Evolutionary conservation across 192 early-diverging fungal species (phyloP).

Genomic region (Spizellomyces punctatus): DNA sequence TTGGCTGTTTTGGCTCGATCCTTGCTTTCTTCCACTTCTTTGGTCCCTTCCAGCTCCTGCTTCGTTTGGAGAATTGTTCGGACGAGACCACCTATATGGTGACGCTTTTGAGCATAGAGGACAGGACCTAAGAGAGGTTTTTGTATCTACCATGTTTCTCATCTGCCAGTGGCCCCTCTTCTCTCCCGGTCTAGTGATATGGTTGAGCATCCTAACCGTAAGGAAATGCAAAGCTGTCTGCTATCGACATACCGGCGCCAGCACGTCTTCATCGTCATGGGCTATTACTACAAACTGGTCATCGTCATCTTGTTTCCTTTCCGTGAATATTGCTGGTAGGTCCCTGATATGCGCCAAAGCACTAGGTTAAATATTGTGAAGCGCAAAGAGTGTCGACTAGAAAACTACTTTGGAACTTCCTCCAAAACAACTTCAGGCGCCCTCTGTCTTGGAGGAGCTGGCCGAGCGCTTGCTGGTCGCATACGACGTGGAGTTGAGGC

Average conservation of each 20-base stretch:
- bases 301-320: conserved; percentile 37
- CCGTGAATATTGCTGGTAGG: conserved; percentile 45
- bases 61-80: conserved; percentile 55
- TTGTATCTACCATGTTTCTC: conserved; percentile 43
- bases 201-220: background rate
- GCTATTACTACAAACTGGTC: conserved; percentile 54
- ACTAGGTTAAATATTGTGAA: background rate
- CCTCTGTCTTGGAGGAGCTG: conserved; percentile 53
- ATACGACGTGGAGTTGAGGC: conserved; percentile 36
- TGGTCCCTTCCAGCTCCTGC: conserved; percentile 39
- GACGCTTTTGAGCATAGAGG: background rate
- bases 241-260: conserved; percentile 1
- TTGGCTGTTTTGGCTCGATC: conserved; percentile 35
- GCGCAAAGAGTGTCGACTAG: background rate
- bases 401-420: conserved; percentile 28
- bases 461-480: conserved; percentile 55
- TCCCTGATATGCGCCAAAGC: conserved; percentile 10
- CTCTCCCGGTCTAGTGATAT: background rate
- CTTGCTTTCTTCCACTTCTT: conserved; percentile 24
- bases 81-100: conserved; percentile 49
- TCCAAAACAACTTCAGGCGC: conserved; percentile 42
- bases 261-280: conserved; percentile 36
- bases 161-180: conserved; percentile 23
- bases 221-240: background rate
- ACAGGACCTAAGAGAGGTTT: background rate